Evolutionary conservation across 2,329 filamentous ascomycete genomes (phyloP), one percentile per base, ranked within the genome.

Genomic region (Paecilomyces sp.): DNA sequence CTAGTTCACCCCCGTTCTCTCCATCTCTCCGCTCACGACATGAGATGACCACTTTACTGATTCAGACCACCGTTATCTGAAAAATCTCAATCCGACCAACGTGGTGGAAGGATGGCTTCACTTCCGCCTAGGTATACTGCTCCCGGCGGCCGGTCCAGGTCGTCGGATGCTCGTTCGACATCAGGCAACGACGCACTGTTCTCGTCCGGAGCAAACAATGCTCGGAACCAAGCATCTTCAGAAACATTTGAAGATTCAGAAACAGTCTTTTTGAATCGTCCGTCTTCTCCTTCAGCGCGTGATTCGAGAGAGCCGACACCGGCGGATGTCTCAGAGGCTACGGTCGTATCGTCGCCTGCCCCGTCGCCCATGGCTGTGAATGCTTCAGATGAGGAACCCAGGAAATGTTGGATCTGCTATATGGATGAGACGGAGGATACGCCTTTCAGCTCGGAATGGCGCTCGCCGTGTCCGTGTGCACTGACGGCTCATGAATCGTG

Each of bases 401-500:
- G 76, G 61, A 86, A 82, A 71, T 89, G 86, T 70, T 89, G 86
- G 86, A 88, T 89, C 63, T 89, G 86, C 72, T 87, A 88, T 71
- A 82, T 81, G 55, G 85, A 88, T 61, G 82, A 86, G 65, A 85
- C 81, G 6, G 86, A 88, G 67, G 85, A 88, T 60, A 74, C 73
- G 24, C 82, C 83, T 8, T 79, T 81, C 12, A 83, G 83, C 28
- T 80, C 81, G 1, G 80, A 82, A 65, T 99, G 94, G 93, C 87
- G 91, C 53, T 90, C 89, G 58, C 92, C 94, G 1, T 99, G 94
- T 72, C 89, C 88, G 0, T 99, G 94, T 76, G 92, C 90, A 12
- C 82, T 99, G 47, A 90, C 90, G 59, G 94, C 92, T 1, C 94
- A 99, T 72, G 92, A 97, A 73, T 84, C 86, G 61, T 96, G 92